phyloP scores from a whole-genome alignment of 805 yeast species.

The Sugiyamaella qingdaonensis region DNA sequence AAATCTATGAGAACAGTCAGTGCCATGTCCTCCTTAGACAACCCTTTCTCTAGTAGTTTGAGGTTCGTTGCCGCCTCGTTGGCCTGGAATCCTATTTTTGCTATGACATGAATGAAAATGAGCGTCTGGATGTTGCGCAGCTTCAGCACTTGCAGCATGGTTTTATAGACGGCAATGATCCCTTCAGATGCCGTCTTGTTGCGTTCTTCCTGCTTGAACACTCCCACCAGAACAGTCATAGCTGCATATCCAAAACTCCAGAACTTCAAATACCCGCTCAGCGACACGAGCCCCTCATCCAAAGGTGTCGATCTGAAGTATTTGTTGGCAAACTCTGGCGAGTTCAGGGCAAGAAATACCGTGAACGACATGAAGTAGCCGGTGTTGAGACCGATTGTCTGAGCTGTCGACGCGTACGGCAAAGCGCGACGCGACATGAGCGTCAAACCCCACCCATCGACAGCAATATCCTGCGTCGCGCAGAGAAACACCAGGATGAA shows the following conservation, averaged over 20 bases:
- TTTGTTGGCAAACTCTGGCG: slow-evolving; percentile 87
- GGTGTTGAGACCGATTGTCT: slow-evolving; percentile 88
- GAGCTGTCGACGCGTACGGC: slow-evolving; percentile 95
- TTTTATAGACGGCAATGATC: slow-evolving; percentile 30
- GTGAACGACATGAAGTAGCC: slow-evolving; percentile 93
- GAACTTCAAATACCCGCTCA: slow-evolving; percentile 70
- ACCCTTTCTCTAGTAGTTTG: slow-evolving; percentile 84
- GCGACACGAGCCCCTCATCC: slow-evolving; percentile 61
- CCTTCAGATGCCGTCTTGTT: slow-evolving; percentile 32
- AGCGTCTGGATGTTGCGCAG: slow-evolving; percentile 67
- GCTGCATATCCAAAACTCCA: slow-evolving; percentile 71
- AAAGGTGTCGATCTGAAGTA: slow-evolving; percentile 62
- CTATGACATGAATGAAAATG: slow-evolving; percentile 66
- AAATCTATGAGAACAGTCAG: slow-evolving; percentile 89
- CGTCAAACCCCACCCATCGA: slow-evolving; percentile 98
- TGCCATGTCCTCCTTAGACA: slow-evolving; percentile 89
- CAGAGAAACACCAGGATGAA: slow-evolving; percentile 78
- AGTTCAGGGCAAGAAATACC: slow-evolving; percentile 82
- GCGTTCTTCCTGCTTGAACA: slow-evolving; percentile 71
- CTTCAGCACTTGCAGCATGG: slow-evolving; percentile 39
- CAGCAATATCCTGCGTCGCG: slow-evolving; percentile 98
- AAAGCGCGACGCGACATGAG: slow-evolving; percentile 71
- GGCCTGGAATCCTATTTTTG: slow-evolving; percentile 91
- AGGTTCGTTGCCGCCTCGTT: slow-evolving; percentile 94
- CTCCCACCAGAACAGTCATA: slow-evolving; percentile 58